Evolutionary conservation across 768 basidiomycete species (phyloP).

Genomic region (Phylloporus arenicola): DNA sequence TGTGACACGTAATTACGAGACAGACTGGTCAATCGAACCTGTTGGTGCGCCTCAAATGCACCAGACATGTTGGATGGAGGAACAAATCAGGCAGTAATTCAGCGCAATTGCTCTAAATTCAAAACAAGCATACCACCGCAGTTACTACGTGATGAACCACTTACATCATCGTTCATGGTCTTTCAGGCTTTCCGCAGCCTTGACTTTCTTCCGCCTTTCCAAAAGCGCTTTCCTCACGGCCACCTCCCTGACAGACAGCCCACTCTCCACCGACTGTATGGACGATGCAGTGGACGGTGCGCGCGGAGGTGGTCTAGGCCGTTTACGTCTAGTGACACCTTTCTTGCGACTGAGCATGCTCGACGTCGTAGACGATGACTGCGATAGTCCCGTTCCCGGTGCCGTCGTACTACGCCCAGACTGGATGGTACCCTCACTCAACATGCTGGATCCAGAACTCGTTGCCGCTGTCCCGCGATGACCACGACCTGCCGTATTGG

Average conservation of each 20-base stretch:
- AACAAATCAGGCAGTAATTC: background rate
- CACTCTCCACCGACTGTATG: conserved; percentile 19
- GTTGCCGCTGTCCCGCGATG: background rate
- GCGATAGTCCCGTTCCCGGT: background rate
- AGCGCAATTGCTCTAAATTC: too few relatives aligned
- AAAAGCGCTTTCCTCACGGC: conserved; percentile 22
- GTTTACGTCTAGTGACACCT: conserved; percentile 16
- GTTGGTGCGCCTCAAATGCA: too few relatives aligned
- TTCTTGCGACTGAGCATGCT: conserved; percentile 20
- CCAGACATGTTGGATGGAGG: too few relatives aligned
- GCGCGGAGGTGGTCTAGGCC: conserved; percentile 17
- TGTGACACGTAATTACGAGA: too few relatives aligned
- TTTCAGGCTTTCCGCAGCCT: conserved; percentile 5
- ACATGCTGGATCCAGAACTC: conserved; percentile 1
- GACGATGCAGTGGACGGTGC: conserved; percentile 26
- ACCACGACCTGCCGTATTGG: background rate
- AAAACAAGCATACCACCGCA: background rate
- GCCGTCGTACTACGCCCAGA: conserved; percentile 2
- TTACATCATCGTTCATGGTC: background rate
- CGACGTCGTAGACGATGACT: conserved; percentile 8
- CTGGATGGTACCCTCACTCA: conserved; percentile 9
- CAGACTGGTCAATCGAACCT: too few relatives aligned
- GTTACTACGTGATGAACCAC: background rate
- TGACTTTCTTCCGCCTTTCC: conserved; percentile 23
- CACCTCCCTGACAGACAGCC: conserved; percentile 17